Evolutionary conservation across 495 filamentous ascomycete species (phyloP).

Genomic region (Stereocaulon alpinum): DNA sequence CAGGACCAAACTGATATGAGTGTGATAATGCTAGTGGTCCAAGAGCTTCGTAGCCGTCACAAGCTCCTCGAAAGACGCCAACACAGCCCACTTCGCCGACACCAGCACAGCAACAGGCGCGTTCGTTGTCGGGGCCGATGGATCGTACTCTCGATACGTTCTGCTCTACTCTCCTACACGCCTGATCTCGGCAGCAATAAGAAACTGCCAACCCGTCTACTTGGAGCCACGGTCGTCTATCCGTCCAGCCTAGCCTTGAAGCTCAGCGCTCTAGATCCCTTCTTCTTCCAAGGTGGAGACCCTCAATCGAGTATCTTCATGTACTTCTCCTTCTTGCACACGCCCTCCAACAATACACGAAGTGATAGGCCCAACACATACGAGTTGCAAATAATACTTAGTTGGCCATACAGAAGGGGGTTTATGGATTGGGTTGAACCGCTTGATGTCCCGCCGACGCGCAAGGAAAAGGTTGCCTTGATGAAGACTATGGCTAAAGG

Average conservation of each 20-base stretch:
- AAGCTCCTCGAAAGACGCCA: conserved; percentile 4
- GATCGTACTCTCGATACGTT: conserved; percentile 38
- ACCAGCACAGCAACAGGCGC: conserved; percentile 36
- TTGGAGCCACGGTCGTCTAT: conserved; percentile 37
- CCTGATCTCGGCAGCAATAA: conserved; percentile 29
- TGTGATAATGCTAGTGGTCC: neutral
- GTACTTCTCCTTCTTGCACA: conserved; percentile 46
- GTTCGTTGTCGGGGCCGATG: conserved; percentile 48
- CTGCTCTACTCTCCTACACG: conserved; percentile 22
- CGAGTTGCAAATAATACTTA: conserved; percentile 41
- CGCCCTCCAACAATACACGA: conserved; percentile 33
- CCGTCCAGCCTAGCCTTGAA: conserved; percentile 31
- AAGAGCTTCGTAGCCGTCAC: conserved; percentile 8
- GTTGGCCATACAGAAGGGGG: conserved; percentile 38
- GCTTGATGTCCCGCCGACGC: conserved; percentile 31
- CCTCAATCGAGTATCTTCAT: conserved; percentile 46
- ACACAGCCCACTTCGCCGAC: conserved; percentile 43
- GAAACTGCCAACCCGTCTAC: conserved; percentile 38
- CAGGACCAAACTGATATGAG: neutral
- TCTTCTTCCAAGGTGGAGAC: conserved; percentile 51
- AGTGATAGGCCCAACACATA: conserved; percentile 30
- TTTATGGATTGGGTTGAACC: conserved; percentile 22
- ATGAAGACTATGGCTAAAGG: conserved; percentile 42
- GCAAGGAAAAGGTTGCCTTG: conserved; percentile 34
- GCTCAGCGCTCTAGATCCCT: conserved; percentile 44